Conservation (phyloP, 176 grass and related monocot genomes). For the Carex myosuroides region DNA sequence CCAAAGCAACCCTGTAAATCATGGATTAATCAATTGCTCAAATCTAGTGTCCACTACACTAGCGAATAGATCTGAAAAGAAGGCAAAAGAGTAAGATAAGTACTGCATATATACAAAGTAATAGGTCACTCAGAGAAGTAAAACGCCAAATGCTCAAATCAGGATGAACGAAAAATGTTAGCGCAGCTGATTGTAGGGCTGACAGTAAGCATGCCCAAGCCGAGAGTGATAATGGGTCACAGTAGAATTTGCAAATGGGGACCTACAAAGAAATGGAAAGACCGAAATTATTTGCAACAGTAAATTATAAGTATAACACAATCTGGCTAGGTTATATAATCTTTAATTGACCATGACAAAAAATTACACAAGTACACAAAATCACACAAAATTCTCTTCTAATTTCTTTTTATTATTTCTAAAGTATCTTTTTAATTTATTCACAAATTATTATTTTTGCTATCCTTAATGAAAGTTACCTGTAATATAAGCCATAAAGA, state of each 20-base stretch:
- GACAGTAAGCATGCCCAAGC: conserved; percentile 66
- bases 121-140: conserved; percentile 33
- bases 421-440: too few relatives aligned
- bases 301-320: background rate
- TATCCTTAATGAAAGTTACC: background rate
- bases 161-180: conserved; percentile 33
- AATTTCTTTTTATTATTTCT: too few relatives aligned
- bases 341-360: background rate
- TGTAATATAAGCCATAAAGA: conserved; percentile 74
- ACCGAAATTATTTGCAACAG: background rate
- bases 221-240: conserved; percentile 46
- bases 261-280: conserved; percentile 23
- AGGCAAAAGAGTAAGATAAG: background rate
- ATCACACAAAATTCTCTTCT: background rate
- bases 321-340: background rate
- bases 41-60: background rate
- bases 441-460: background rate
- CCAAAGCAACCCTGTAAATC: conserved; percentile 35
- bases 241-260: conserved; percentile 54
- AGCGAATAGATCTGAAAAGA: background rate
- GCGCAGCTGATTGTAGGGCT: conserved; percentile 29
- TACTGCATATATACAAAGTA: conserved; percentile 46
- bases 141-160: conserved; percentile 35
- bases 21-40: too few relatives aligned
- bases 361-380: background rate